phyloP scores from a whole-genome alignment of 2,329 filamentous ascomycete genomes.

The Arachnomyces sp. region DNA sequence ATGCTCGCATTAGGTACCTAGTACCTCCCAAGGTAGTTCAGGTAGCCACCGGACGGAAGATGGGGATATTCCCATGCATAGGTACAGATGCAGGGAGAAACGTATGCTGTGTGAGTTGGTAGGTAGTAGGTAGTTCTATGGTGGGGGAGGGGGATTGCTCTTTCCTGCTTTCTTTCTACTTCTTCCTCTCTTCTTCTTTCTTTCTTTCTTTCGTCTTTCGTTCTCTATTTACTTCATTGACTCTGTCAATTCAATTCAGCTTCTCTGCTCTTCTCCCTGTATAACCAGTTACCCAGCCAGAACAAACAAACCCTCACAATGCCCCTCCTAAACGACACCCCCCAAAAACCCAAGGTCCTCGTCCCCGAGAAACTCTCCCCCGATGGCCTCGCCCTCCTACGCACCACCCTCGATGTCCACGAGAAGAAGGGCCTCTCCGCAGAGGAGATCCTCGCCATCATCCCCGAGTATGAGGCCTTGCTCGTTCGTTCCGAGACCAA shows the following conservation, averaged over 20 bases:
- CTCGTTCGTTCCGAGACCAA: constrained; percentile 77
- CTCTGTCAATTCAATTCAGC: constrained; percentile 1
- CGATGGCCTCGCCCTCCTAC: constrained; percentile 65
- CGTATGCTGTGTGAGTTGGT: too few relatives aligned
- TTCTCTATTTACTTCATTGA: too few relatives aligned
- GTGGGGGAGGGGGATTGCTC: too few relatives aligned
- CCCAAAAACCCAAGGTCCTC: constrained; percentile 48
- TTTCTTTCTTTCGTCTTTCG: too few relatives aligned
- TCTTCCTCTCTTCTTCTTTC: too few relatives aligned
- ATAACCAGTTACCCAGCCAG: not conserved
- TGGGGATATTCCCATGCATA: too few relatives aligned
- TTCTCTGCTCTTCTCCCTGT: not conserved
- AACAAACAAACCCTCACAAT: constrained; percentile 12
- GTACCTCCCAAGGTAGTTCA: too few relatives aligned
- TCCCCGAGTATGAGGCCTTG: constrained; percentile 64
- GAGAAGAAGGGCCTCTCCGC: constrained; percentile 54
- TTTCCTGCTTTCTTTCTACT: too few relatives aligned
- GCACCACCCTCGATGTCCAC: constrained; percentile 60
- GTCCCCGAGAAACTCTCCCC: constrained; percentile 72
- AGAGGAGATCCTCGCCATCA: constrained; percentile 56
- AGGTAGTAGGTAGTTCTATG: not conserved
- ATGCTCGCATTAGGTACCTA: too few relatives aligned
- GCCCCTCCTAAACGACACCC: constrained; percentile 15
- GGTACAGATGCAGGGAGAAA: too few relatives aligned
- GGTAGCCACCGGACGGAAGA: too few relatives aligned